These are phyloP conservation scores for Ogataea pini DNA, from an alignment of 805 yeast genomes.

Conservation along the genomic window DNA sequence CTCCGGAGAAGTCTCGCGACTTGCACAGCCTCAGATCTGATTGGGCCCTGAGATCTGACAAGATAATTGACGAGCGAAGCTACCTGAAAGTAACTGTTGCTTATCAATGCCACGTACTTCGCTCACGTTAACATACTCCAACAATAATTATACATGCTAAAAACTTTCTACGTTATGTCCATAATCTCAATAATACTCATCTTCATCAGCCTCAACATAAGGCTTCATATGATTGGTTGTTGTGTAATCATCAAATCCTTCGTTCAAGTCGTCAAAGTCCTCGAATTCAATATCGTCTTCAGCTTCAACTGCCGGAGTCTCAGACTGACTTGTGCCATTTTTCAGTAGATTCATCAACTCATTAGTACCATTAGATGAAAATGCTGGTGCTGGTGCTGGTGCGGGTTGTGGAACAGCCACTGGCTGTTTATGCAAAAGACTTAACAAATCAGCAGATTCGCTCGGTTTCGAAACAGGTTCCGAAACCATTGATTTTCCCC, in stretches of 20 bases:
- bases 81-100: too few species aligned
- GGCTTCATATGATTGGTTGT: constrained; percentile 24
- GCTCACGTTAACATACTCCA: too few species aligned
- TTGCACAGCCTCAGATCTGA: constrained; percentile 8
- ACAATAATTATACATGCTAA: too few species aligned
- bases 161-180: too few species aligned
- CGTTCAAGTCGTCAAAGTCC: constrained; percentile 28
- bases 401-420: too few species aligned
- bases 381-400: too few species aligned
- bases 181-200: constrained; percentile 16
- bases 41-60: not conserved
- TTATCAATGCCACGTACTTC: too few species aligned
- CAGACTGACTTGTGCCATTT: not conserved
- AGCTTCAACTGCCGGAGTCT: constrained; percentile 1
- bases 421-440: constrained; percentile 4
- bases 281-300: constrained; percentile 12
- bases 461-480: not conserved
- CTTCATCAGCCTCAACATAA: constrained; percentile 22
- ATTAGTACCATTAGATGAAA: constrained; percentile 5
- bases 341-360: constrained; percentile 10
- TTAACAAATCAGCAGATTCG: constrained; percentile 9
- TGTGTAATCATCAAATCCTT: constrained; percentile 21
- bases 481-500: not conserved
- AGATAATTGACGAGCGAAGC: too few species aligned
- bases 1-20: too few species aligned